Evolutionary conservation across 768 basidiomycete genomes (phyloP).

Genomic region (Hemileccinum rubropunctum): DNA sequence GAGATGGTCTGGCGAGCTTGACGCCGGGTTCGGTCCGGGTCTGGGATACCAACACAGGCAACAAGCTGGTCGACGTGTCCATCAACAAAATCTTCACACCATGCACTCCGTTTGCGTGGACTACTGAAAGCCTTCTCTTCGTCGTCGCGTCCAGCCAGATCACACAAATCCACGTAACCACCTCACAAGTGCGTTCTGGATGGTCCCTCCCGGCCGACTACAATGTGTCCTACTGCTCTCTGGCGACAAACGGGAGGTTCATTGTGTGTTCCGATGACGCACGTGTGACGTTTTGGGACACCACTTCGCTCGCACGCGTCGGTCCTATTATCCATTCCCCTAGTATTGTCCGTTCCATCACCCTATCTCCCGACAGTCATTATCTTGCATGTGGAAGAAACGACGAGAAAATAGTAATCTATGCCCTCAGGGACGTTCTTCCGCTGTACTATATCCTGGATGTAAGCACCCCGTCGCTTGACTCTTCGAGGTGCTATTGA

Average conservation of each 20-base stretch:
- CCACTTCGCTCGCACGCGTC: background rate
- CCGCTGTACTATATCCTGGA: background rate
- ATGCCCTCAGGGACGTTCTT: constrained; percentile 1
- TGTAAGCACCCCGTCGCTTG: background rate
- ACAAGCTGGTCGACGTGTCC: constrained; percentile 3
- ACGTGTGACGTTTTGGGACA: constrained; percentile 1
- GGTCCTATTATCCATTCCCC: background rate
- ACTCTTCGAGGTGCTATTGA: too few relatives aligned
- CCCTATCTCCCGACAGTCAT: background rate
- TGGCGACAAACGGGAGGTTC: background rate
- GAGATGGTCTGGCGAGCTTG: too few relatives aligned
- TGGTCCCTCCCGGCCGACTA: background rate
- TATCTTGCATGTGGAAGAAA: background rate
- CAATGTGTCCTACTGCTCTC: background rate
- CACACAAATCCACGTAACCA: constrained; percentile 1
- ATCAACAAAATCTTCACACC: constrained; percentile 5
- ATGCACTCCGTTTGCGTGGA: constrained; percentile 1
- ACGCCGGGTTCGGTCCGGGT: background rate
- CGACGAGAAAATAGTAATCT: background rate
- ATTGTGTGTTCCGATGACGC: constrained; percentile 1
- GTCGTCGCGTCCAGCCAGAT: constrained; percentile 1
- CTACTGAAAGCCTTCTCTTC: constrained; percentile 1
- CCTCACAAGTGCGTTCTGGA: constrained; percentile 1
- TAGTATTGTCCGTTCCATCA: background rate
- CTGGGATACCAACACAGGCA: constrained; percentile 5